Evolutionary conservation across 768 basidiomycete species (phyloP), one percentile per base, ranked within the genome.

Genomic region (Mrakia blollopis): DNA sequence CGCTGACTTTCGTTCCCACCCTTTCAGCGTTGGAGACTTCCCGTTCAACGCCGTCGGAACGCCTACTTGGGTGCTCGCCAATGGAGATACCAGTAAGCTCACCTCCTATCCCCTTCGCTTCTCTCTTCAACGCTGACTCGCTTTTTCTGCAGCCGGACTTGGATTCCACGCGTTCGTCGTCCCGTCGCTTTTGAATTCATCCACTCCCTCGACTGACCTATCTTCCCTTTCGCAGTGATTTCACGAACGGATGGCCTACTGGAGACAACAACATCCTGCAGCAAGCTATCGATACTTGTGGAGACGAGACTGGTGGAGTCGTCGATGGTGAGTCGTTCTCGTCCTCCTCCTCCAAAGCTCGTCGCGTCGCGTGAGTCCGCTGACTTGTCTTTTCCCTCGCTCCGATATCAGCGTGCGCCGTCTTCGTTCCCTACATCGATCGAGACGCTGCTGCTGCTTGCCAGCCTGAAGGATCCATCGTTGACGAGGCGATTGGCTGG

Each of bases 191-290:
- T 71, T 28, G n/a, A 28, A 1, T 54, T 47, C 41, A 1, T 41
- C 13, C 35, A 35, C 73, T 23, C 44, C 47, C 57, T 57, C 57
- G 57, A 14, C 28, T 57, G 0, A 50, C 25, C 54, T 7, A 23
- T 7, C 57, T 47, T 39, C 35, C 63, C 80, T 70, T 81, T 83
- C 63, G 82, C 77, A 83, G 79, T 54, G 83, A 84, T 79, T 84
- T 84, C 77, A 62, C 82, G 41, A 82, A 82, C 78, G 83, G 83
- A 61, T 83, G 83, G 83, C 83, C 83, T 8, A 77, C 78, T 10
- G 78, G 79, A 52, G 74, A 78, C 69, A 83, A 83, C 81, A 82
- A 82, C 70, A 79, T 84, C 57, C 80, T 84, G 14, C 83, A 84
- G 80, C 73, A 83, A 60, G 84, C 84, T 47, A 80, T 84, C 68